Base-by-base conservation (phyloP, 345 rosid genomes). In the Populus simonii region DNA sequence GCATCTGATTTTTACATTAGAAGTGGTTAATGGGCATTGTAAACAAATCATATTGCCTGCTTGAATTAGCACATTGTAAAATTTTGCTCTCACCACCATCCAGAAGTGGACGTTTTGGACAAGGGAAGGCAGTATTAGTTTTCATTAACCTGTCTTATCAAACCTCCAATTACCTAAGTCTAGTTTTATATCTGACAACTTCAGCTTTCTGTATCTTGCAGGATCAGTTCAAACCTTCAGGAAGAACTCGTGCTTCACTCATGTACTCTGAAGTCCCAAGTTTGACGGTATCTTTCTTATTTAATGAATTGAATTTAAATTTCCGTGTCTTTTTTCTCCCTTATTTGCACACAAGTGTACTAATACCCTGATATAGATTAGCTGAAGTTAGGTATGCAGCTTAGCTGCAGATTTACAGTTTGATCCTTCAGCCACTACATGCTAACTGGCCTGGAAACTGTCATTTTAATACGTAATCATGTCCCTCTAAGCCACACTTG, bases 211-310 rank as follows among this genome's bases (percentile, higher is more conserved):
- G 18, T 29, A 5, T 84, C 70, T 85, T 85, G 74, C 87, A 94
- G 98, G 94, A 90, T 73, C 86, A 88, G 81, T 85, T 90, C 80
- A 90, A 86, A 76, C 84, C 83, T 45, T 85, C 93, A 57, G 90
- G 89, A 62, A 86, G 83, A 47, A 76, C 91, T 74, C 89, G 87
- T 74, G 78, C 62, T 79, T 78, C 87, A 63, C 79, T 90, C 45
- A 82, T 91, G 47, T 80, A 79, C 59, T 47, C 79, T 27, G 90
- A 87, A 74, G 55, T 80, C 79, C 84, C 90, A 74, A 79, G 85
- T 79, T 22, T 70, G 47, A 83, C 73, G 93, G 96, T 92, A 82
- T 81, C 53, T 76, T 63, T 68, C 20, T n/a, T 41, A 22, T 27
- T 45, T 47, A 35, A 66, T 25, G 36, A 20, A 49, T 68, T 76